Percentiles rank a stretch among this genome's conserved stretches.
Evolutionary conservation across 2,329 filamentous ascomycete genomes (phyloP).

Genomic region (Didymella lethalis): DNA sequence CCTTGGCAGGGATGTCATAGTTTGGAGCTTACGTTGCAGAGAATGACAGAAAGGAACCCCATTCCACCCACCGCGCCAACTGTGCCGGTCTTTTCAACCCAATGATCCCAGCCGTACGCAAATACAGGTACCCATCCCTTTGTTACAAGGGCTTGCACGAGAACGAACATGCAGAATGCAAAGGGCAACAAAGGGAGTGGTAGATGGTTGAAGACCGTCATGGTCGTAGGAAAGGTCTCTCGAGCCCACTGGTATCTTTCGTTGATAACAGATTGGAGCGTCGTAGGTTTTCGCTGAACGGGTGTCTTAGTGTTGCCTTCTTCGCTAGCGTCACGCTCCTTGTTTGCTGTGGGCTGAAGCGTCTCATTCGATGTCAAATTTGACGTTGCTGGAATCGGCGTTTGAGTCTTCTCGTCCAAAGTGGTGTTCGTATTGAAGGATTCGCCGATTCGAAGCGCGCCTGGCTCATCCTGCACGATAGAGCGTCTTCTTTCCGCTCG

Average conservation of each 20-base stretch:
- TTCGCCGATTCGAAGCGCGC: constrained; percentile 15
- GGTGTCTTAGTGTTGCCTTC: background rate
- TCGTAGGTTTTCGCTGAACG: constrained; percentile 46
- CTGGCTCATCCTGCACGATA: constrained; percentile 19
- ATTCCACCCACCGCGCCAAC: constrained; percentile 75
- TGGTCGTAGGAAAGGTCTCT: constrained; percentile 74
- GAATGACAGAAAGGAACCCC: constrained; percentile 73
- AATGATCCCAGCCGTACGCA: constrained; percentile 76
- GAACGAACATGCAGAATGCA: constrained; percentile 76
- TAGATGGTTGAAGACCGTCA: constrained; percentile 70
- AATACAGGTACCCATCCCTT: constrained; percentile 79
- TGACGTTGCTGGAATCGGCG: constrained; percentile 8
- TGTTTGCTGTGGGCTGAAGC: background rate
- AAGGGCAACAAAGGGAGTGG: constrained; percentile 75
- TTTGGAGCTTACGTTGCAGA: constrained; percentile 71
- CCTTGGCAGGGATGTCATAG: background rate
- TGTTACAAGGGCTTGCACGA: constrained; percentile 75
- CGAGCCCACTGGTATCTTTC: constrained; percentile 66
- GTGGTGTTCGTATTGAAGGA: constrained; percentile 6
- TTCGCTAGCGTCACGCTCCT: background rate
- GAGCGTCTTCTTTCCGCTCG: constrained; percentile 41
- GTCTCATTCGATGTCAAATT: constrained; percentile 17
- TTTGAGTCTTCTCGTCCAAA: constrained; percentile 23
- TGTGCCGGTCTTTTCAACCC: constrained; percentile 73
- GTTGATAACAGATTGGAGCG: constrained; percentile 60